These are phyloP conservation scores for Metarhizium brunneum DNA, from an alignment of 2,329 filamentous ascomycete genomes.

Conservation along the genomic window DNA sequence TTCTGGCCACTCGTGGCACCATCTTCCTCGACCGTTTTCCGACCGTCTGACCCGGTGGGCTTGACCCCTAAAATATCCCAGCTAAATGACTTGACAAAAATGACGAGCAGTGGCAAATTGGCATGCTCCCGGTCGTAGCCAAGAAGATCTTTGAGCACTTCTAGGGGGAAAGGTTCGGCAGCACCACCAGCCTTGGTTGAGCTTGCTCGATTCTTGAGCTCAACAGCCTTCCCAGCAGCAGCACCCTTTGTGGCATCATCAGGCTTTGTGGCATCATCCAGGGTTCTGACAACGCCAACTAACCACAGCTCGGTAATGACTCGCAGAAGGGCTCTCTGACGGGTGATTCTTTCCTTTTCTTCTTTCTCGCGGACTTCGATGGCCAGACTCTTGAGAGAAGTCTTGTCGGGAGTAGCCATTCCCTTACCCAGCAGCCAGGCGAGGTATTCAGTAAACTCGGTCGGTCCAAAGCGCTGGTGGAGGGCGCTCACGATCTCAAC, in stretches of 20 bases:
- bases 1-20: conserved; percentile 47
- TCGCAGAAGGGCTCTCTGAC: conserved; percentile 77
- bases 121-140: conserved; percentile 87
- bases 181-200: conserved; percentile 53
- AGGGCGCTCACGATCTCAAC: conserved; percentile 92
- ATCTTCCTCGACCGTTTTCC: conserved; percentile 77
- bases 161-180: conserved; percentile 86
- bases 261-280: conserved; percentile 56
- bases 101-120: conserved; percentile 83
- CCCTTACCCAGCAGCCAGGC: conserved; percentile 90
- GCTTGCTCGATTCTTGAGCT: conserved; percentile 44
- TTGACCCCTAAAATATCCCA: conserved; percentile 91
- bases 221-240: conserved; percentile 48
- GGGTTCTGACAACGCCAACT: conserved; percentile 74
- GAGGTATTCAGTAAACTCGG: conserved; percentile 83
- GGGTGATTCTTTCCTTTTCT: conserved; percentile 82
- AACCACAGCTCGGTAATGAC: conserved; percentile 96
- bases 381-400: conserved; percentile 65
- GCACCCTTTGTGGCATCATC: conserved; percentile 55
- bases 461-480: conserved; percentile 86
- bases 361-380: conserved; percentile 85
- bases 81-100: conserved; percentile 92
- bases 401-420: conserved; percentile 82
- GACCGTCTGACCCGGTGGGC: conserved; percentile 60
- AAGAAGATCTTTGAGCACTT: conserved; percentile 94